Evolutionary conservation across 164 flowering plant genomes (phyloP).

Genomic region (Vitis rupestris): DNA sequence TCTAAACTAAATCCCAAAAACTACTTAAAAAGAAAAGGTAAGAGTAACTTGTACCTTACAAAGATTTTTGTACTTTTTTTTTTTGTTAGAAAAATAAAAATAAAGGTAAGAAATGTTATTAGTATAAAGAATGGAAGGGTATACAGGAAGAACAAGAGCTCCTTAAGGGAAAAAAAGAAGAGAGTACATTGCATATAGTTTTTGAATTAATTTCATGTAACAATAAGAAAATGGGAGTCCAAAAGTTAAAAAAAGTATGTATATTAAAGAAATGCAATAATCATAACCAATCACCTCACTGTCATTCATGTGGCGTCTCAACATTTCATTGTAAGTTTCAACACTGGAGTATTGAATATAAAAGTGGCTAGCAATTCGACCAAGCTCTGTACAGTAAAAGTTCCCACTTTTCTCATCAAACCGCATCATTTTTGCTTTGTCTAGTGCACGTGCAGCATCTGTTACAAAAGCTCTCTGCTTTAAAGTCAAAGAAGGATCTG

Average conservation of each 20-base stretch:
- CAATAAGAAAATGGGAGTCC: neutral
- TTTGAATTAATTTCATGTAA: neutral
- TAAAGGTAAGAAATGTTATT: too few relatives aligned
- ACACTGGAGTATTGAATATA: constrained; percentile 97
- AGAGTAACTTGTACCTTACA: too few relatives aligned
- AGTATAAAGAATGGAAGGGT: too few relatives aligned
- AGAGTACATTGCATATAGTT: too few relatives aligned
- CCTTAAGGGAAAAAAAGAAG: neutral
- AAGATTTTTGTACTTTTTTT: too few relatives aligned
- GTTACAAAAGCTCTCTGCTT: constrained; percentile 84
- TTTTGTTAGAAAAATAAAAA: too few relatives aligned
- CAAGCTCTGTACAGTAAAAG: constrained; percentile 97
- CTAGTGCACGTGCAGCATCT: constrained; percentile 98
- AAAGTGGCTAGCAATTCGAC: constrained; percentile 98
- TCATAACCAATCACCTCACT: constrained; percentile 62
- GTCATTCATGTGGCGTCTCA: constrained; percentile 93
- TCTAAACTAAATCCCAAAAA: neutral
- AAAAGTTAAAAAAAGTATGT: neutral
- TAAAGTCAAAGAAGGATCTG: constrained; percentile 83
- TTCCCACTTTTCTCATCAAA: constrained; percentile 99
- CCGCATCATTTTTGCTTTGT: constrained; percentile 99
- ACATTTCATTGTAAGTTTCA: constrained; percentile 96
- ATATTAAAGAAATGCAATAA: neutral
- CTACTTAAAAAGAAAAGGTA: too few relatives aligned
- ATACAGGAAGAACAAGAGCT: too few relatives aligned